Conservation (phyloP, 192 early-diverging fungal species). For the Dissophora globulifera region DNA sequence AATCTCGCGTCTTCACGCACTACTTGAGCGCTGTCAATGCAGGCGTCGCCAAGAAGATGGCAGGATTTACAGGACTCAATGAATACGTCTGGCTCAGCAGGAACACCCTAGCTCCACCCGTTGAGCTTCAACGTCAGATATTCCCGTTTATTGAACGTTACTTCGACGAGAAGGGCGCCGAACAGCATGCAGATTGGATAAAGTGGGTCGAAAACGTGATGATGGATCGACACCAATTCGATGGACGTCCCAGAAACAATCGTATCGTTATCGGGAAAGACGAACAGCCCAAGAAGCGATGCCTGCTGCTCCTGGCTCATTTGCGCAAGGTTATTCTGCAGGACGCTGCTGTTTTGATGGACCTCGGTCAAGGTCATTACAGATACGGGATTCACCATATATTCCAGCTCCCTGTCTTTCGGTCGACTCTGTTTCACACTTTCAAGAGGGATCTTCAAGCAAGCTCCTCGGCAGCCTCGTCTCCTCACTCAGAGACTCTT, state of each 20-base stretch:
- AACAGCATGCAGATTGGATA: conserved; percentile 8
- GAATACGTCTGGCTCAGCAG: conserved; percentile 21
- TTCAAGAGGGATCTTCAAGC: neutral
- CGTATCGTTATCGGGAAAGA: neutral
- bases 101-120: conserved; percentile 19
- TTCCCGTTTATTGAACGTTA: conserved; percentile 14
- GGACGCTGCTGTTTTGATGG: conserved; percentile 30
- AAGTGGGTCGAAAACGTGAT: conserved; percentile 34
- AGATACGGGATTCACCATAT: conserved; percentile 1
- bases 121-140: conserved; percentile 19
- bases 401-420: conserved; percentile 8
- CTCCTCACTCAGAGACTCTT: conserved; percentile 8
- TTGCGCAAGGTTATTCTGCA: conserved; percentile 31
- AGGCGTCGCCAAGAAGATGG: conserved; percentile 11
- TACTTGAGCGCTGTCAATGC: conserved; percentile 9
- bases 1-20: neutral
- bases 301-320: conserved; percentile 15
- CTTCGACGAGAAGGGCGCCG: conserved; percentile 3
- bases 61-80: conserved; percentile 7
- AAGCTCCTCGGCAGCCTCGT: too few relatives aligned
- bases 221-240: conserved; percentile 12
- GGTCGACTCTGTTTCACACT: neutral
- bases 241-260: neutral
- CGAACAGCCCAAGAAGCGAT: neutral
- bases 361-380: conserved; percentile 9